Base-by-base conservation (phyloP, 306 rosid genomes). In the Biancaea sappan region DNA sequence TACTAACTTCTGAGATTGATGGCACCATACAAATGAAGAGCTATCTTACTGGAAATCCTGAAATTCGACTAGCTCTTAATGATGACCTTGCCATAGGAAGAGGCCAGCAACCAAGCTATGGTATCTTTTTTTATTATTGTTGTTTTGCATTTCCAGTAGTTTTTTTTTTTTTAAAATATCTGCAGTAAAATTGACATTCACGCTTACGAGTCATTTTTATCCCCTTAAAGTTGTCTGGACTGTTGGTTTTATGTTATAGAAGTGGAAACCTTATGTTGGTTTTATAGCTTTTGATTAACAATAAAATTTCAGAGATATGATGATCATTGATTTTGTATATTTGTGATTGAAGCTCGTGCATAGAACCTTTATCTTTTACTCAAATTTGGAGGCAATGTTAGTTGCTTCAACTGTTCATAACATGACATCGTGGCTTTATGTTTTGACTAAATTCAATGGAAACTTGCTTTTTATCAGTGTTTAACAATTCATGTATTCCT, bases 1-100 rank as follows among this genome's bases (percentile, higher is more conserved):
- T 91, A 73, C 74, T 91, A 84, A 91, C 97, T 72, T 91, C 93
- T 76, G 97, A 91, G 85, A 91, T 91, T 79, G 97, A 91, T 76
- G 96, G 97, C 57, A 91, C 97, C 72, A 91, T 91, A 79, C 97
- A 91, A 91, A 91, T 91, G 95, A 91, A 87, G 80, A 91, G 97
- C 78, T 89, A 91, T 87, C 97, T 91, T 72, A 73, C 83, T 75
- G 97, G 97, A 26, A 86, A 86, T 86, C 97, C 96, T 71, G 97
- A 89, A 84, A 89, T 89, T 65, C 90, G 95, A 35, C 70, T 91
- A 77, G 97, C 96, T 71, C 93, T 91, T 64, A 89, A 91, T 83
- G 97, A 91, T 26, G 97, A 91, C 82, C 91, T 91, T 75, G 56
- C 82, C 74, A 84, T 91, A 41, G 97, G 97, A 79, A 81, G 85